Evolutionary conservation across 2,329 filamentous ascomycete species (phyloP), one percentile per base, ranked within the genome.

Genomic region (Fusarium compactum): DNA sequence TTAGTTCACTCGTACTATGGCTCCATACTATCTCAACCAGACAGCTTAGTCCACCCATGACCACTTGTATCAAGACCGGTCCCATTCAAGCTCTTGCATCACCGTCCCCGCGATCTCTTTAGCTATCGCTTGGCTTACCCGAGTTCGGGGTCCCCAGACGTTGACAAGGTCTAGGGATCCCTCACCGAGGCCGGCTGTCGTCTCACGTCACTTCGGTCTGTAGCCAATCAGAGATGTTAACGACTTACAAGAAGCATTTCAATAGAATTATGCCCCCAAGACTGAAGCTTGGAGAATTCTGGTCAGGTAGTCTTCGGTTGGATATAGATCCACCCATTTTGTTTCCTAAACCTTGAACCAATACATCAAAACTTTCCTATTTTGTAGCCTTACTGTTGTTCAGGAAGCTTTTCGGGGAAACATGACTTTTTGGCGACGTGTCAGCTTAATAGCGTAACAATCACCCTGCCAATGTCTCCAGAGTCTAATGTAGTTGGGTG

Each of bases 161-260:
- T 46, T 29, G 57, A 48, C 58, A 52, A 62, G 66, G 45, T 52
- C 51, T 55, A 16, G 44, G 38, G 43, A 45, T 58, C 52, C 51
- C 41, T 61, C 51, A 62, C 62, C 57, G 48, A 62, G 62, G 11
- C 24, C 47, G 46, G 14, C 25, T 45, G 22, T 56, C 48, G 12
- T 22, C 48, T 41, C 45, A 18, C 43, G 18, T 54, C 62, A 58
- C 62, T 44, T 24, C 53, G 65, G 58, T 63, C 53, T 51, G 29
- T 20, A 6, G 20, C 48, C 24, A 67, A 58, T 67, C 55, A 66
- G 38, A 58, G 18, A 32, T n/a, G 24, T 6, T 14, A 50, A 30
- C 38, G 18, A 48, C 50, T 24, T 24, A 29, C n/a, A 52, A 22
- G 44, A 45, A 55, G 34, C 30, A 47, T 50, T 48, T n/a, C 38